Conservation (phyloP, 352 stramenopile genomes). For the Plasmopara halstedii region DNA sequence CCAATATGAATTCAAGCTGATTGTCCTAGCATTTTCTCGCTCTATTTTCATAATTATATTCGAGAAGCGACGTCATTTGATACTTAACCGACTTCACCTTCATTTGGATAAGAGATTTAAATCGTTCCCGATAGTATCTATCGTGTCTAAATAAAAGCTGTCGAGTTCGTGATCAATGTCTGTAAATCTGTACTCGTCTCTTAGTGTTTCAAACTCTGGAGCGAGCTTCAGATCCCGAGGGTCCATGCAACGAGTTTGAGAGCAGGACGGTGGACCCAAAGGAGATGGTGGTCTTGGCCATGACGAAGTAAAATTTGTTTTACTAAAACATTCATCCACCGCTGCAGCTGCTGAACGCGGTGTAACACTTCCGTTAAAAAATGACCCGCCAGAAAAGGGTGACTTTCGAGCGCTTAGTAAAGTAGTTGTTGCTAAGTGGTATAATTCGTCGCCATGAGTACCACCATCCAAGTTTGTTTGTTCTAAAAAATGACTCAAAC, state of each 20-base stretch:
- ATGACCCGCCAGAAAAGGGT: slow-evolving; percentile 12
- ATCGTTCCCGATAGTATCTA: slow-evolving; percentile 51
- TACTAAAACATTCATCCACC: slow-evolving; percentile 55
- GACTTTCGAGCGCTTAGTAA: slow-evolving; percentile 11
- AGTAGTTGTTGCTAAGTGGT: slow-evolving; percentile 16
- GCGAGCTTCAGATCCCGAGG: slow-evolving; percentile 35
- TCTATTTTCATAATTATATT: slow-evolving; percentile 23
- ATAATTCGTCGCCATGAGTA: slow-evolving; percentile 19
- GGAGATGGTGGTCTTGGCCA: slow-evolving; percentile 11
- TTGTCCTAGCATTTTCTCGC: not conserved
- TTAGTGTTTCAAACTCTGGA: slow-evolving; percentile 63
- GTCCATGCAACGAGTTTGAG: slow-evolving; percentile 11
- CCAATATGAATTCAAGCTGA: no score
- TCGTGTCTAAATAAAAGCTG: slow-evolving; percentile 72
- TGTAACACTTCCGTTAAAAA: slow-evolving; percentile 10
- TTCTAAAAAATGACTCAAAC: slow-evolving; percentile 65
- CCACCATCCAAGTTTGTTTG: slow-evolving; percentile 42
- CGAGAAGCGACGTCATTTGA: slow-evolving; percentile 4
- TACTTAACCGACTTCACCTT: slow-evolving; percentile 11
- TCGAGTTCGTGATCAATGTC: slow-evolving; percentile 80
- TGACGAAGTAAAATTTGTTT: slow-evolving; percentile 24
- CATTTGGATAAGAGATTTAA: slow-evolving; percentile 56
- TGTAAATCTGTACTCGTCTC: slow-evolving; percentile 72
- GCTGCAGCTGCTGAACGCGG: slow-evolving; percentile 13
- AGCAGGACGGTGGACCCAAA: slow-evolving; percentile 6